Evolutionary conservation across 2,329 filamentous ascomycete genomes (phyloP), one percentile per base, ranked within the genome.

Genomic region (Parasarocladium wereldwijsianum): DNA sequence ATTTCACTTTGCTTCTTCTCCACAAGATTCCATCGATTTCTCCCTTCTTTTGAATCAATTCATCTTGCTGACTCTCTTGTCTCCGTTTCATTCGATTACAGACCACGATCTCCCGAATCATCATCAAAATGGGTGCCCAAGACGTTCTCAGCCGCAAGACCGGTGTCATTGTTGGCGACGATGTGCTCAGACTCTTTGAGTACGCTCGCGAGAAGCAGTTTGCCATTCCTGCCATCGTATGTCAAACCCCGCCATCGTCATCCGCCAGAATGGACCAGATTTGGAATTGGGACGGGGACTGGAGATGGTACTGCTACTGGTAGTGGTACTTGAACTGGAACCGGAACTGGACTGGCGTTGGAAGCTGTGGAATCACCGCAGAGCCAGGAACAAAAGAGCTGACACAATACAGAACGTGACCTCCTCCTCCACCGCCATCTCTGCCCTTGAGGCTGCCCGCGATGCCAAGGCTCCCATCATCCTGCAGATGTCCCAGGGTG

Each of bases 401-500:
- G 10, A 17, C 20, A 57, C 53, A 94, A 96, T n/a, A 17, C 20
- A 57, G 54, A 94, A 96, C 63, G 82, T 93, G 51, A 96, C 87
- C 46, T 93, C 85, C 24, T 93, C 82, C 38, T 93, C 84, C 39
- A 66, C 63, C 31, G 55, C 53, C 39, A 78, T 94, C 42, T 76
- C 84, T 46, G 64, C 83, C 32, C 84, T 98, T 46, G 90, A 98
- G 70, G 90, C 90, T 54, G 90, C 90, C 45, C 78, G 84, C 49
- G 86, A 96, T 59, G 66, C 75, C 54, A 93, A 93, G 59, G 70
- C 82, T 37, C 90, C 90, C 46, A 77, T 94, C 60, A 80, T 94
- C 60, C 75, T 96, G 44, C 90, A 96, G 66, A 69, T 82, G 49
- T 92, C 82, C 47, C 83, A 96, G 62, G 90, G 90, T 51, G 86